These are phyloP conservation scores for Purpureocillium takamizusanense DNA, from an alignment of 2,329 filamentous ascomycete genomes.

Conservation along the genomic window DNA sequence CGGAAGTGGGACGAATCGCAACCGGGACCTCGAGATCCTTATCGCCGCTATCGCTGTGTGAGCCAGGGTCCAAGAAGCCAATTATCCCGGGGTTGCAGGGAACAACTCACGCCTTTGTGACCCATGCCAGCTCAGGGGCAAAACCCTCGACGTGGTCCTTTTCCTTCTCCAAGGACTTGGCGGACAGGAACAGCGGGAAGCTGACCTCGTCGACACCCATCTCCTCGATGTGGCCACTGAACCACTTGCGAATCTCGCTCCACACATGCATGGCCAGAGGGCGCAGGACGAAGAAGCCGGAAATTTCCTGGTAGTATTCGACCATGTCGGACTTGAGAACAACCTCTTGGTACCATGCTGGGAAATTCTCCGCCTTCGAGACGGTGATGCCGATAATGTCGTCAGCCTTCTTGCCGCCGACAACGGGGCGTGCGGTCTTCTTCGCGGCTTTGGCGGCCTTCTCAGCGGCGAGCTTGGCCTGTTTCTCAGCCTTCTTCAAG, in stretches of 20 bases:
- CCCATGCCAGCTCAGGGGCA: constrained; percentile 84
- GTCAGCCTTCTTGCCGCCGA: constrained; percentile 51
- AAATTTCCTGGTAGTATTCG: constrained; percentile 89
- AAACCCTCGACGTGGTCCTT: constrained; percentile 99
- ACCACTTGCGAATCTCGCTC: constrained; percentile 58
- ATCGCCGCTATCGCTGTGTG: constrained; percentile 54
- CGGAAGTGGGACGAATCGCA: constrained; percentile 59
- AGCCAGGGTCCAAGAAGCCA: constrained; percentile 1
- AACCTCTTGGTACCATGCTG: constrained; percentile 95
- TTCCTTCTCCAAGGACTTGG: constrained; percentile 78
- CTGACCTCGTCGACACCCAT: constrained; percentile 93
- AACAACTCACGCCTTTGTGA: constrained; percentile 63
- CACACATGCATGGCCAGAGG: constrained; percentile 59
- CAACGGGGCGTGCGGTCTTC: constrained; percentile 38
- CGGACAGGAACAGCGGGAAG: constrained; percentile 91
- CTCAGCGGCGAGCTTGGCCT: constrained; percentile 49
- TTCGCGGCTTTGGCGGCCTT: constrained; percentile 56
- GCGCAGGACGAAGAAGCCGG: constrained; percentile 93
- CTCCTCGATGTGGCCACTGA: constrained; percentile 68
- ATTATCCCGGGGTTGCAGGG: neutral
- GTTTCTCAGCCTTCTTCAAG: constrained; percentile 58
- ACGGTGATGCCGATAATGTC: constrained; percentile 83
- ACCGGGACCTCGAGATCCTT: constrained; percentile 80
- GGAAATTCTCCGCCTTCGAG: constrained; percentile 77
- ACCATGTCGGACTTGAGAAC: constrained; percentile 96